Evolutionary conservation across 2,329 filamentous ascomycete genomes (phyloP), one percentile per base, ranked within the genome.

Genomic region (Talaromyces amestolkiae): DNA sequence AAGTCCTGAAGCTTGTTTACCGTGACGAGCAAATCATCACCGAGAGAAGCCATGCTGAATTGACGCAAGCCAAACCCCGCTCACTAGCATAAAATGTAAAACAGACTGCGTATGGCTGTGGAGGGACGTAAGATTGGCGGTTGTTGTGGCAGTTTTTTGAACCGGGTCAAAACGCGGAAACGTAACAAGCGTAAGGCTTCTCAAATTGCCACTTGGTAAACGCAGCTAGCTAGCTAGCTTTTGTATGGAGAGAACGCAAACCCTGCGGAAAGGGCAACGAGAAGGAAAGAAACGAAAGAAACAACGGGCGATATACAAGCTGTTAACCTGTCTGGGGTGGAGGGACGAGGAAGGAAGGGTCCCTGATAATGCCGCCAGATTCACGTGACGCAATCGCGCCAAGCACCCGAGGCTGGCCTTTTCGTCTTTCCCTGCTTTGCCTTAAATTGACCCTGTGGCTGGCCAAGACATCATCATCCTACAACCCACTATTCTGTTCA

Each of bases 1-100:
- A 99, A 83, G 80, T 98, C 95, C 81, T 99, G 95, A 75, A 99
- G 86, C 85, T 96, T 96, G 85, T 99, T 99, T 82, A 99, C 95
- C 70, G 93, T 96, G 72, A 87, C 88, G 78, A 99, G 87, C 80
- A 99, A 84, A 81, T 99, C 93, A 81, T 99, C 95, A 76, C 95
- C 94, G 74, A 99, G 89, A 75, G 94, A 89, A 77, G 95, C 91
- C 95, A 98, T 99, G n/a, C 69, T 77, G 63, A 19, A 41, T n/a
- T n/a, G n/a, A 47, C 19, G 37, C 41, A 43, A 65, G 56, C 17
- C 6, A 39, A 35, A 58, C 31, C 10, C 27, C 41, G 27, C 47
- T 43, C 47, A 31, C n/a, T 24, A 31, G 33, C 15, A 5, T 19
- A 17, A 22, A 24, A 17, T 17, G 33, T 10, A 47, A 31, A 31